Evolutionary conservation across 2,329 filamentous ascomycete species (phyloP).

Genomic region (Fusarium anthophilum): DNA sequence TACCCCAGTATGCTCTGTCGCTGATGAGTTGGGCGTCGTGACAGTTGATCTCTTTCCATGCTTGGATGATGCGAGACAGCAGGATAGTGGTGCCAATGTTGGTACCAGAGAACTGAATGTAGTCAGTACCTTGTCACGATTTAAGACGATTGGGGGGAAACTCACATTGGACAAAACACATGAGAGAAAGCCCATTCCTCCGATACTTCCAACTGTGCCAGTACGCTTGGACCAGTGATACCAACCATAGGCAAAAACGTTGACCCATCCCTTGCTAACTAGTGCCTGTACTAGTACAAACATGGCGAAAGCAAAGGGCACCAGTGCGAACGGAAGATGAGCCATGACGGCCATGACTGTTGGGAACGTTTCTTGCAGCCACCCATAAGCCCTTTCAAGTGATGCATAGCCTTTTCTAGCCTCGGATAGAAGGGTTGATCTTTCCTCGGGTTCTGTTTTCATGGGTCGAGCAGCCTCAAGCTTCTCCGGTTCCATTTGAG

Average conservation of each 20-base stretch:
- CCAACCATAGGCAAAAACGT: slow-evolving; percentile 78
- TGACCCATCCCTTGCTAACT: slow-evolving; percentile 79
- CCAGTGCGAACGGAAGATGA: slow-evolving; percentile 72
- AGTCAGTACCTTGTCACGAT: background rate
- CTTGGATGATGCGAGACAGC: slow-evolving; percentile 74
- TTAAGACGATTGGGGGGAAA: slow-evolving; percentile 12
- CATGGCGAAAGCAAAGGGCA: slow-evolving; percentile 79
- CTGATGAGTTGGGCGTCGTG: slow-evolving; percentile 61
- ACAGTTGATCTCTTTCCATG: slow-evolving; percentile 70
- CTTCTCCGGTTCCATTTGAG: background rate
- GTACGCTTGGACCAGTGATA: slow-evolving; percentile 76
- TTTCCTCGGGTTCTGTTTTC: slow-evolving; percentile 2
- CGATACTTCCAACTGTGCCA: slow-evolving; percentile 73
- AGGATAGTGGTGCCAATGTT: slow-evolving; percentile 82
- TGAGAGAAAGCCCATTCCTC: slow-evolving; percentile 77
- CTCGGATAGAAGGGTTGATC: slow-evolving; percentile 63
- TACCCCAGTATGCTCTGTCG: slow-evolving; percentile 76
- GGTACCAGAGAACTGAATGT: slow-evolving; percentile 73
- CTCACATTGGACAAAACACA: slow-evolving; percentile 77
- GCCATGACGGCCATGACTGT: slow-evolving; percentile 71
- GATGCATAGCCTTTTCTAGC: slow-evolving; percentile 47
- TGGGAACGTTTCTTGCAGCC: slow-evolving; percentile 76
- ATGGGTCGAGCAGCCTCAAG: background rate
- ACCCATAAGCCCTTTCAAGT: slow-evolving; percentile 56
- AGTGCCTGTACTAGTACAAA: slow-evolving; percentile 78